Percentiles rank a stretch among this genome's conserved stretches.
Evolutionary conservation across 148 eudicot genomes (phyloP).

Genomic region (Rhododendron simsii): DNA sequence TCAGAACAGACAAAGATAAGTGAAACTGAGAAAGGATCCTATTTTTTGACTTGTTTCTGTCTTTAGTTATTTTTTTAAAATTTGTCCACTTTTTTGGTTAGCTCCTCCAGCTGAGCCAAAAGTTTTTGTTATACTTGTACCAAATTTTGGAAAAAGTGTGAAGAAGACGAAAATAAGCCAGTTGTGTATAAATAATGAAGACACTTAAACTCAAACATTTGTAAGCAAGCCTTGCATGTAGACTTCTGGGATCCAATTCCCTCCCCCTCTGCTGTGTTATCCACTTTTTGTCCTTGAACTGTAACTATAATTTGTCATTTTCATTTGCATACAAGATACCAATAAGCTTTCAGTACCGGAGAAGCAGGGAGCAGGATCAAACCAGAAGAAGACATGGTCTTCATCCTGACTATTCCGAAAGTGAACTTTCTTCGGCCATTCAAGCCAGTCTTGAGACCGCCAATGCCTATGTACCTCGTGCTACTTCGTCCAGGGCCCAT

Average conservation of each 20-base stretch:
- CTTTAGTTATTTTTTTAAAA: neutral
- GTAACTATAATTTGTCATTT: neutral
- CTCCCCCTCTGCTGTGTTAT: neutral
- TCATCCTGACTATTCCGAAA: conserved; percentile 47
- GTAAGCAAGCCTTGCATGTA: neutral
- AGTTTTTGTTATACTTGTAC: neutral
- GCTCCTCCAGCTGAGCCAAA: neutral
- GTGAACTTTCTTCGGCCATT: conserved; percentile 52
- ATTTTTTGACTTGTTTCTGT: neutral
- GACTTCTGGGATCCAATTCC: neutral
- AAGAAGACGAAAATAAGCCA: neutral
- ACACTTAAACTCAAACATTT: neutral
- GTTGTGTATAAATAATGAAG: neutral
- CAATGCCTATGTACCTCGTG: conserved; percentile 27
- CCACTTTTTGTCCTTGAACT: neutral
- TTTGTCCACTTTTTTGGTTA: neutral
- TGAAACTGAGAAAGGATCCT: neutral
- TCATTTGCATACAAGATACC: conserved; percentile 48
- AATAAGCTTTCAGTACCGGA: conserved; percentile 66
- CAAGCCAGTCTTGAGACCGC: conserved; percentile 57
- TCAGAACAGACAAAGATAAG: neutral
- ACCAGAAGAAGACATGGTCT: conserved; percentile 60
- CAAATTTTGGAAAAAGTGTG: neutral
- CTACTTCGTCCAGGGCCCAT: conserved; percentile 34
- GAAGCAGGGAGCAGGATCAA: conserved; percentile 55